Base-by-base conservation (phyloP, 345 rosid species). In the Pistacia atlantica region DNA sequence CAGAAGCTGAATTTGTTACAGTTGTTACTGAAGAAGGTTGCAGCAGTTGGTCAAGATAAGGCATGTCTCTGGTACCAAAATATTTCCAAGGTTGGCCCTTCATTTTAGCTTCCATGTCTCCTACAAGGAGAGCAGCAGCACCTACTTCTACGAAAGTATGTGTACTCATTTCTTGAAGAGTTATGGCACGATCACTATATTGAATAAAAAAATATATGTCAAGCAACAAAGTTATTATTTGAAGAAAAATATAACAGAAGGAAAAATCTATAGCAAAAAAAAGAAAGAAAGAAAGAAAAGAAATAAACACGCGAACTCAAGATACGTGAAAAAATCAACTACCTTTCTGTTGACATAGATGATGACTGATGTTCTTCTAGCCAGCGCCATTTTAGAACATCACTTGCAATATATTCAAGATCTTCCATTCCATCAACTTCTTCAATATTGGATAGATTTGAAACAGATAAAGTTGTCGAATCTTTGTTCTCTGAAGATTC, bases 71-170 rank as follows among this genome's bases (percentile, higher is more conserved):
- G 78, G 95, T 92, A 69, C 98, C 97, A 76, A 93, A 89, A 87
- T 86, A 89, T 84, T 90, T 94, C 97, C 98, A 92, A 70, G 90
- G 94, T 76, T 91, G 93, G 74, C 97, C 94, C 82, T 90, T 94
- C 95, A 89, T 87, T 87, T 91, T 94, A 58, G 97, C 88, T 84
- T 94, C 97, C 94, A 94, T 87, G 77, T 97, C 97, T 70, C 95
- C 98, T 52, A 94, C 92, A 77, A 97, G 95, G 45, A 97, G 84
- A 67, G 98, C 95, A 14, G 98, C 97, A 33, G 99, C 99, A 76
- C 99, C 99, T 79, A 92, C 88, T 86, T 97, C 97, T 69, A 94
- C 83, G 80, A 97, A 89, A 82, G 89, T 94, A 82, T 79, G 91
- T 28, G 85, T 84, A 80, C 87, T 88, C 88, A 88, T 82, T 71